Conservation (phyloP, 1,284 basidiomycete genomes). For the Fistulinella cinereoalba region DNA sequence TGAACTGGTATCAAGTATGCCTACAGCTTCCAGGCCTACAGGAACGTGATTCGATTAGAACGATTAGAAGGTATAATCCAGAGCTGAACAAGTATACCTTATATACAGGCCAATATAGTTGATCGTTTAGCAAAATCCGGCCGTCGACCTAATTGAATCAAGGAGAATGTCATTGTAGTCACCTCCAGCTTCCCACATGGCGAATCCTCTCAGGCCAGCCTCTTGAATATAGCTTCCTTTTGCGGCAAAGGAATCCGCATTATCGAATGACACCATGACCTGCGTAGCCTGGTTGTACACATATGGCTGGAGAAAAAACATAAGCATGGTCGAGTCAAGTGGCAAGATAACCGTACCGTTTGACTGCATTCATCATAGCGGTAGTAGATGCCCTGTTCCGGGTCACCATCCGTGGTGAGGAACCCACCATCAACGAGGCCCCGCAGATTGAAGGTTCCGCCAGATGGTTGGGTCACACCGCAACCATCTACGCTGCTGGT, state of each 20-base stretch:
- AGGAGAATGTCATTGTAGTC: conserved; percentile 50
- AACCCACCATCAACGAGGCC: conserved; percentile 40
- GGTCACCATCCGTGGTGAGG: conserved; percentile 38
- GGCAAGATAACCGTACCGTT: conserved; percentile 38
- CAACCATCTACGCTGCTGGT: conserved; percentile 35
- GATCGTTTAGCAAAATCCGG: conserved; percentile 36
- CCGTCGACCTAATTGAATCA: conserved; percentile 43
- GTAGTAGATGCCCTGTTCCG: conserved; percentile 38
- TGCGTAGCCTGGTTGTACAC: conserved; percentile 39
- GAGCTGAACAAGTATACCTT: too few species aligned
- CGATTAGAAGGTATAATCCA: too few species aligned
- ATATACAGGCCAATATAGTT: too few species aligned
- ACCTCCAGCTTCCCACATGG: conserved; percentile 57
- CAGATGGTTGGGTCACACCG: conserved; percentile 31
- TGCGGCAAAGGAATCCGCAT: conserved; percentile 47
- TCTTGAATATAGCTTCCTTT: conserved; percentile 53
- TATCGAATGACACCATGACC: conserved; percentile 38
- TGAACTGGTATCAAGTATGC: too few species aligned
- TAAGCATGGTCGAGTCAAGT: background rate
- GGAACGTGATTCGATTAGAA: too few species aligned
- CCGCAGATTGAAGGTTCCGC: conserved; percentile 42
- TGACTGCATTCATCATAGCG: conserved; percentile 45
- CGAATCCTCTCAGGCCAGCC: conserved; percentile 46
- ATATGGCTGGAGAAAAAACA: conserved; percentile 35
- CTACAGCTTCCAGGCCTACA: too few species aligned